Conservation (phyloP, 2,329 filamentous ascomycete species). For the Fusarium nanum region DNA sequence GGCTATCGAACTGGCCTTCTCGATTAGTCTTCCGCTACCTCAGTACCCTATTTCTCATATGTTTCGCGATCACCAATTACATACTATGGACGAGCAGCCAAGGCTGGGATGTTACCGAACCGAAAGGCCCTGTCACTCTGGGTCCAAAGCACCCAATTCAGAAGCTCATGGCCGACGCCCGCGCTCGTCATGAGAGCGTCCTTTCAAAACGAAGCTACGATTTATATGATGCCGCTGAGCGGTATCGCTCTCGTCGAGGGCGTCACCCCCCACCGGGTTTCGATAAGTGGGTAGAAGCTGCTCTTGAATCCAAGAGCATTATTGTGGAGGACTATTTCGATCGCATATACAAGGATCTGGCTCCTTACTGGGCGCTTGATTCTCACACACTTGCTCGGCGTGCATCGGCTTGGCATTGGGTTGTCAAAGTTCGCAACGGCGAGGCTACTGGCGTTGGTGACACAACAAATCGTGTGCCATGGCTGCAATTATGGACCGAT, state of each 20-base stretch:
- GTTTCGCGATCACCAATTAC: conserved; percentile 48
- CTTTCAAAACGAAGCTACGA: conserved; percentile 60
- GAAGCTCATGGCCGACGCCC: conserved; percentile 60
- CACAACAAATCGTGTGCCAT: conserved; percentile 55
- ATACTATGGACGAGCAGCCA: conserved; percentile 47
- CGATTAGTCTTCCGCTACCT: conserved; percentile 49
- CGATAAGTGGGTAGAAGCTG: conserved; percentile 68
- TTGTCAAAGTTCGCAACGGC: conserved; percentile 62
- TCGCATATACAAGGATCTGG: conserved; percentile 71
- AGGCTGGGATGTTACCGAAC: conserved; percentile 43
- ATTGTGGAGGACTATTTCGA: conserved; percentile 73
- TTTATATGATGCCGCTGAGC: conserved; percentile 63
- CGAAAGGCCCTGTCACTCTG: conserved; percentile 41
- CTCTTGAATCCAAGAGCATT: conserved; percentile 62
- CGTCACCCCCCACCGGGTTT: conserved; percentile 74
- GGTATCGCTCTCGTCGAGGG: conserved; percentile 67
- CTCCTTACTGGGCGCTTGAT: conserved; percentile 70
- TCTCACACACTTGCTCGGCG: conserved; percentile 53
- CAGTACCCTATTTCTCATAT: conserved; percentile 39
- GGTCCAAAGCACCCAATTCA: conserved; percentile 61
- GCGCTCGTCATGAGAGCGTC: conserved; percentile 55
- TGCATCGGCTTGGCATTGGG: conserved; percentile 58
- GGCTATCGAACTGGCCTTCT: conserved; percentile 46
- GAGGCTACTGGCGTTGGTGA: conserved; percentile 55
- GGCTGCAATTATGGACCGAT: conserved; percentile 61